Percentiles rank a stretch among this genome's conserved stretches.
Conservation (phyloP, 306 rosid genomes). For the Rosa lucieae region DNA sequence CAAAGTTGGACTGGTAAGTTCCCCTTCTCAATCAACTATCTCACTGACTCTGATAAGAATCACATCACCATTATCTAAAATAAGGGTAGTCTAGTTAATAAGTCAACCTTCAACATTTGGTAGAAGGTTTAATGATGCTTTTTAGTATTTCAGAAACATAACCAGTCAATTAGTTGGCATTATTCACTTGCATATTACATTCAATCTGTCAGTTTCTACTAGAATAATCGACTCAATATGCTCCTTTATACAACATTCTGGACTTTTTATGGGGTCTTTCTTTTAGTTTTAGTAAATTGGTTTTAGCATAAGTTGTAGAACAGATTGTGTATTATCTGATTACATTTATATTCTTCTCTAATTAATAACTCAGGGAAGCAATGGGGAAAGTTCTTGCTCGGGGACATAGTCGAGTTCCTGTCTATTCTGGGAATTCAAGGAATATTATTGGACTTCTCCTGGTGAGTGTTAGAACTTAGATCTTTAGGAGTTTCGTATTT, state of each 20-base stretch:
- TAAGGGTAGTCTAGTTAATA: not conserved
- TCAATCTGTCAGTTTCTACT: slow-evolving; percentile 1
- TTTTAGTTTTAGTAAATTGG: not conserved
- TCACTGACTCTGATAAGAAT: not conserved
- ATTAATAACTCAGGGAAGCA: slow-evolving; percentile 73
- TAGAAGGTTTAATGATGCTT: not conserved
- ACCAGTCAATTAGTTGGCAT: not conserved
- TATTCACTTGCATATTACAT: not conserved
- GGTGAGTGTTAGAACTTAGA: slow-evolving; percentile 43
- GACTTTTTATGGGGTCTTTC: not conserved
- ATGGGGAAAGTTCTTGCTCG: slow-evolving; percentile 98
- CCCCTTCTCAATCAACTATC: not conserved
- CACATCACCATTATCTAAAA: not conserved
- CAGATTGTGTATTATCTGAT: not conserved
- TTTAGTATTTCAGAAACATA: not conserved
- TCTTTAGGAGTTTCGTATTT: slow-evolving; percentile 3
- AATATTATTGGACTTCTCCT: slow-evolving; percentile 89
- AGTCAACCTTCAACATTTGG: not conserved
- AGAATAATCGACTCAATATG: not conserved
- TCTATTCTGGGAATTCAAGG: slow-evolving; percentile 86
- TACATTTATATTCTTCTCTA: not conserved
- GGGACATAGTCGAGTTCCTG: slow-evolving; percentile 98
- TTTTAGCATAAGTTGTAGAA: slow-evolving; percentile 14
- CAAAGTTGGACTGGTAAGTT: slow-evolving; percentile 91
- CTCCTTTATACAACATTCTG: not conserved